Percentiles rank a stretch among this genome's conserved stretches.
These are phyloP conservation scores for Diaporthe destruens DNA, from an alignment of 2,329 filamentous ascomycete genomes.

Conservation along the genomic window DNA sequence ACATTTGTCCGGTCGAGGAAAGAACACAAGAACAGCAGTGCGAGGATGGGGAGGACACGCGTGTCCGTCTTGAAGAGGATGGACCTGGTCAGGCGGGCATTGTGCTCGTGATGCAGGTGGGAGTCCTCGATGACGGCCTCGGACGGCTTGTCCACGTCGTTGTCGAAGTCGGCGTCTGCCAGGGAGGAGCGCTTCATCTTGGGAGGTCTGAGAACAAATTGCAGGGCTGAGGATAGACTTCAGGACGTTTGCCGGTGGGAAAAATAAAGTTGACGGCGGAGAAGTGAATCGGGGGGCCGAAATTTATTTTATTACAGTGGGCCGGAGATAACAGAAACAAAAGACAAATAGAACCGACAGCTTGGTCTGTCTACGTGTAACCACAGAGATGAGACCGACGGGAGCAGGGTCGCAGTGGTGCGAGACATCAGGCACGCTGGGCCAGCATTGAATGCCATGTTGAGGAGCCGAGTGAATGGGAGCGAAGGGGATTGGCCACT, in stretches of 20 bases:
- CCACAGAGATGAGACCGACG: neutral
- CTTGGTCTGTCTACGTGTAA: neutral
- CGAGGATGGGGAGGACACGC: conserved; percentile 73
- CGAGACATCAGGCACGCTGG: neutral
- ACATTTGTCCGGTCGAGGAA: conserved; percentile 78
- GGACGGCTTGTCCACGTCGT: conserved; percentile 42
- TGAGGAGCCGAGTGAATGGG: neutral
- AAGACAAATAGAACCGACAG: neutral
- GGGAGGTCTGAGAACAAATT: neutral
- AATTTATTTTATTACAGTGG: neutral
- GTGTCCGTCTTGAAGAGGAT: conserved; percentile 50
- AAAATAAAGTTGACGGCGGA: neutral
- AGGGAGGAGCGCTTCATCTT: conserved; percentile 29
- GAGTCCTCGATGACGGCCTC: conserved; percentile 44
- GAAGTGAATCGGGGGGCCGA: neutral
- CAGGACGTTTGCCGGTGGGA: no score
- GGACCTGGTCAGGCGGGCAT: conserved; percentile 43
- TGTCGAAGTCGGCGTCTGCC: conserved; percentile 24
- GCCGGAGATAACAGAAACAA: neutral
- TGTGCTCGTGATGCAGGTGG: conserved; percentile 36
- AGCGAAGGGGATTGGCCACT: neutral
- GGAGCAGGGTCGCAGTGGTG: neutral
- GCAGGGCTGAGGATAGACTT: neutral
- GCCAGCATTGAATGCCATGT: neutral
- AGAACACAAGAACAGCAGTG: conserved; percentile 74